Evolutionary conservation across 805 yeast genomes (phyloP), one percentile per base, ranked within the genome.

Genomic region (Candida wancherniae): DNA sequence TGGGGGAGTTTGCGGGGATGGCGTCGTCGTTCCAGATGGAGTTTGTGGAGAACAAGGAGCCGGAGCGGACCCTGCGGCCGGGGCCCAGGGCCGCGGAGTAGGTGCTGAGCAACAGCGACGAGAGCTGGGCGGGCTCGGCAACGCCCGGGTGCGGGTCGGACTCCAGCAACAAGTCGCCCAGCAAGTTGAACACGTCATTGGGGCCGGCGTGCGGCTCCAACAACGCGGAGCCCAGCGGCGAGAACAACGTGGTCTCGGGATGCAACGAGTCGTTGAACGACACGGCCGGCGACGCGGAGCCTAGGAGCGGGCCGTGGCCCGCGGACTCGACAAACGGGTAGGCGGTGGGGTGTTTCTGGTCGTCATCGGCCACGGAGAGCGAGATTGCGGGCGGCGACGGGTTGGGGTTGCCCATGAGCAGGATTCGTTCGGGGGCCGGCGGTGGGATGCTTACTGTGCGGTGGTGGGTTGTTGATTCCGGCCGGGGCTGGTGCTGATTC

Each of bases 1-100:
- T 28, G 6, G 47, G 48, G 14, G 44, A 39, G 24, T 45, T 34
- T 15, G 23, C 31, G 31, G 35, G 41, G 20, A 41, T 22, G 13
- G 49, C 43, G 27, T 68, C 73, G 44, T 71, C 77, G 39, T 73
- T 71, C 84, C 84, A 77, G 32, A 77, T 76, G 22, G 80, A 73
- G 39, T 62, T 55, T 3, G 67, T 57, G 15, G 66, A 58, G 40
- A 71, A 63, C 26, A 76, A 55, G 1, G 80, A 74, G 4, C 79
- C 76, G 1, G 81, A 75, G 32, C 84, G 65, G 40, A 71, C 55
- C 41, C 83, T 57, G 26, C 40, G 35, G 17, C 42, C 41, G 10
- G 34, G 12, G 12, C 39, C 32, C 11, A 31, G 26, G 3, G 34
- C 28, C 12, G 40, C 36, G 7, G 37, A 28, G 18, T 26, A 27